These are phyloP conservation scores for Tarenaya hassleriana DNA, from an alignment of 345 rosid genomes.

Conservation along the genomic window DNA sequence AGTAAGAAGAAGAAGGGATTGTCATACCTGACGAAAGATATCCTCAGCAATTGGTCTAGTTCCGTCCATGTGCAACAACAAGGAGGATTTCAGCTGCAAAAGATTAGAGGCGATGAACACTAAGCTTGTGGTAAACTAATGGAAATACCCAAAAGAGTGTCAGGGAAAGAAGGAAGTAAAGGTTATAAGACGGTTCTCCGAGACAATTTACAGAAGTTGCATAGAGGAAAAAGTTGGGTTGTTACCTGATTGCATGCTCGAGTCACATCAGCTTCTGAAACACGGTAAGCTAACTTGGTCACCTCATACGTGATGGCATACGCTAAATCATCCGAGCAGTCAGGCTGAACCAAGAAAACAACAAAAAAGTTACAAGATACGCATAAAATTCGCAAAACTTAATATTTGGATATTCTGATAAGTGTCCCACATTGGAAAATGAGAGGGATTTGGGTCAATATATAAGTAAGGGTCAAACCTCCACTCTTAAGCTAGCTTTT, in stretches of 20 bases:
- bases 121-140: not conserved
- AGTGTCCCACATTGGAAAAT: too few species aligned
- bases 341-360: conserved; percentile 15
- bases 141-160: too few species aligned
- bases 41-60: conserved; percentile 92
- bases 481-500: too few species aligned
- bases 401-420: not conserved
- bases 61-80: conserved; percentile 95
- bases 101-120: conserved; percentile 4
- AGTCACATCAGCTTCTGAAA: conserved; percentile 89
- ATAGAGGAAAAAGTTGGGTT: not conserved
- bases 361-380: conserved; percentile 2
- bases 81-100: conserved; percentile 80
- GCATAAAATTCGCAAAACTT: not conserved
- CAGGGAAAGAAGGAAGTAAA: too few species aligned
- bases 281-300: conserved; percentile 75
- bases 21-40: conserved; percentile 90
- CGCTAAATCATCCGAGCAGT: conserved; percentile 85
- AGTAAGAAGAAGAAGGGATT: too few species aligned
- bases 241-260: conserved; percentile 97
- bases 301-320: conserved; percentile 92
- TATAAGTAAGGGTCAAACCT: too few species aligned
- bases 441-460: too few species aligned
- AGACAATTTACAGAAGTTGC: not conserved
- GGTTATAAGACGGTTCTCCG: not conserved